Base-by-base conservation (phyloP, 495 filamentous ascomycete species). In the Platismatia glauca region DNA sequence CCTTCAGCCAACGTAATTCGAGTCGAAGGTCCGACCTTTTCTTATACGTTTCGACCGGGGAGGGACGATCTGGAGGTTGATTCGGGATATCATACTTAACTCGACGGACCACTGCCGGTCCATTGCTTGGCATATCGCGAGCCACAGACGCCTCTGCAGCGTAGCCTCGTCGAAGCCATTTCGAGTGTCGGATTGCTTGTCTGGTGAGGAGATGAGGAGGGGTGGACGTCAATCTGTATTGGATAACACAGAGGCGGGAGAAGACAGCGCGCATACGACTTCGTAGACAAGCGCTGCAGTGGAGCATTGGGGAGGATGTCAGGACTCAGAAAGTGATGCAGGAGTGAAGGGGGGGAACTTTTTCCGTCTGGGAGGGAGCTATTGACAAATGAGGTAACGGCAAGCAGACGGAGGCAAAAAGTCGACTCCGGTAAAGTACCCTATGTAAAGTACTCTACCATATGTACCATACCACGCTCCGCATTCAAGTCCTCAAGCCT, bases 1-100 rank as follows among this genome's bases (percentile, higher is more conserved):
- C 89, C 37, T 74, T 71, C 58, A 89, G 66, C 73, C 83, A 86
- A 65, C 77, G 71, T 56, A 95, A 66, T 62, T 91, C 86, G 68
- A 77, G 71, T 33, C 74, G 59, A 55, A 81, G 63, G 13, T 65
- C 67, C 53, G 34, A 62, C 58, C 33, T 60, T 13, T 50, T 60
- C 8, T 50, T 61, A 33, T 27, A 64, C 6, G 31, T 34, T 43
- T 62, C 53, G 13, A 46, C 7, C 20, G 44, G 39, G 39, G 29
- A 22, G 22, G 46, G 39, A 38, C 43, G 55, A 20, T 56, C 39
- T 3, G 46, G 2, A 20, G 11, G 11, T 12, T 33, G 55, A 24
- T 43, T 34, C 1, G 29, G 16, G 31, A 24, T 39, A 24, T 13
- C 24, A 7, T 18, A 35, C 34, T 15, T 13, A 27, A 29, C 0